Conservation (phyloP, 129 eudicot species). For the Solidago caesia region DNA sequence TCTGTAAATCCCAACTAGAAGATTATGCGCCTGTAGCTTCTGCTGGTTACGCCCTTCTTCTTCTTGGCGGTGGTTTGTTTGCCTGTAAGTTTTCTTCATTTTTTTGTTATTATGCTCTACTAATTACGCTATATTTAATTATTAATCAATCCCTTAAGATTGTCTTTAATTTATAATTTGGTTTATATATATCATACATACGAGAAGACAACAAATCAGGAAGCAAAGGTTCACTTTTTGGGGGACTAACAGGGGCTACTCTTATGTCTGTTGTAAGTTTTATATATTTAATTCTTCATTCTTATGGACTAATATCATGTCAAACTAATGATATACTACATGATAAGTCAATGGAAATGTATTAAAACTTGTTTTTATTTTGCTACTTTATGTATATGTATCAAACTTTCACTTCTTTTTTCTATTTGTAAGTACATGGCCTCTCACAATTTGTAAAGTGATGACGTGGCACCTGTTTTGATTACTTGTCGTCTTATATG, state of each 20-base stretch:
- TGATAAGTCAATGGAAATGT: not conserved
- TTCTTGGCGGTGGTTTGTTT: constrained; percentile 53
- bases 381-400: not conserved
- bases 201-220: constrained; percentile 43
- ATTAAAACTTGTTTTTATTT: not conserved
- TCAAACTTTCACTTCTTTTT: too few species aligned
- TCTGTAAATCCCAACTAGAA: constrained; percentile 42
- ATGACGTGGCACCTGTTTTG: too few species aligned
- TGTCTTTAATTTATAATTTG: too few species aligned
- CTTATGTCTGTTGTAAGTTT: constrained; percentile 48
- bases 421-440: too few species aligned
- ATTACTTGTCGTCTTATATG: too few species aligned
- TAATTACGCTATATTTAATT: too few species aligned
- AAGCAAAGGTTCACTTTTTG: constrained; percentile 58
- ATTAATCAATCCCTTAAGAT: too few species aligned
- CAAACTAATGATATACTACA: too few species aligned
- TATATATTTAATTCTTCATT: not conserved
- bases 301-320: too few species aligned
- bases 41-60: constrained; percentile 49
- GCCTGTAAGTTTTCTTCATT: constrained; percentile 32
- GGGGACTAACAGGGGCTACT: constrained; percentile 50
- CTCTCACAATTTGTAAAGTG: too few species aligned
- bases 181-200: too few species aligned
- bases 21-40: constrained; percentile 51
- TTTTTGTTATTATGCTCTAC: too few species aligned